Base-by-base conservation (phyloP, 1,284 basidiomycete species). In the Rhodotorula sp. region DNA sequence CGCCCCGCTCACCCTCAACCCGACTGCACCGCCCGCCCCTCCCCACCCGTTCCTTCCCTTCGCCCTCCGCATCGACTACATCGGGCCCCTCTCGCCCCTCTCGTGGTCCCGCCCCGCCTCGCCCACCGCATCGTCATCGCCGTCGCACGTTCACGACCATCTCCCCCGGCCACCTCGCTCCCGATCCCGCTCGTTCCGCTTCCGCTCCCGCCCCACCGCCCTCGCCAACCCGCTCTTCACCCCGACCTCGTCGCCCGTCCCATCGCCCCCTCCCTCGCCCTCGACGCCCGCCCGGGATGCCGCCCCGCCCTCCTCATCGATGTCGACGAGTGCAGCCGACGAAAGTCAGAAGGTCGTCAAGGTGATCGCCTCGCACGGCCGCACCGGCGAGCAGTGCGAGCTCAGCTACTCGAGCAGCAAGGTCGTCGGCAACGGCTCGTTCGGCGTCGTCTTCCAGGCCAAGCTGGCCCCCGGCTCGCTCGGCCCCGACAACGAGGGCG, bases 321-420 rank as follows among this genome's bases (percentile, higher is more conserved):
- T 29, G 29, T 10, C 55, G 9, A 27, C 48, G 15, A 32, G 9
- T 2, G 21, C 66, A 71, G 67, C 73, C 41, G 73, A 74, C 64
- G 96, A 99, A 85, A 94, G 96, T 37, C 88, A 90, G 84, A 93
- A 94, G 84, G 87, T 97, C 79, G 90, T 97, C 84, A 94, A 92
- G 82, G 96, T 99, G 79, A 86, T 91, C 79, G 96, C 96, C 74
- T 92, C 91, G 75, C 92, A 97, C 80, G 96, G 97, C 83, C 97
- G 94, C 87, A 86, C 90, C 8, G 94, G 92, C 79, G 90, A 92
- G 69, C 90, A 91, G 77, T 87, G 88, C 80, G 91, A 95, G 79
- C 89, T 99, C 80, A 88, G 89, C 61, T 99, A 99, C 85, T 97
- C 92, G 79, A 94, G 92, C 83, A 97, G 92, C 87, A 98, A 97